phyloP scores from a whole-genome alignment of 345 rosid genomes.

The Kandelia obovata region DNA sequence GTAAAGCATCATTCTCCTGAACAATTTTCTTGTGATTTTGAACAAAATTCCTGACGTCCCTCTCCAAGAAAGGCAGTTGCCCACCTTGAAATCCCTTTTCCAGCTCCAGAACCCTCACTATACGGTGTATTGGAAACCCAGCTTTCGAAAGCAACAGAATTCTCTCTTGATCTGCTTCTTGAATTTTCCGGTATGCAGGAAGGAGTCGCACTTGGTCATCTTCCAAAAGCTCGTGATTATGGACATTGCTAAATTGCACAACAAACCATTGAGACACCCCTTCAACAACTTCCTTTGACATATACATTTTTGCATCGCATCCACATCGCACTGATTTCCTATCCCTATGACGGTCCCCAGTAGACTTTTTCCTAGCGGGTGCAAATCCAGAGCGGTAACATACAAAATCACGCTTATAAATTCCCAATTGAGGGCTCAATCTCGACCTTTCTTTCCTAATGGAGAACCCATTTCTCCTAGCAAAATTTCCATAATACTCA shows the following conservation, averaged over 20 bases:
- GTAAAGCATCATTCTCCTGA: constrained; percentile 80
- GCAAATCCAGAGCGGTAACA: constrained; percentile 93
- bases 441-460: constrained; percentile 89
- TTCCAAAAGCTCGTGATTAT: constrained; percentile 87
- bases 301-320: constrained; percentile 83
- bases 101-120: constrained; percentile 76
- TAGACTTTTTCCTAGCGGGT: constrained; percentile 81
- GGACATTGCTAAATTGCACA: constrained; percentile 90
- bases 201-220: constrained; percentile 94
- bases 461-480: constrained; percentile 83
- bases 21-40: constrained; percentile 76
- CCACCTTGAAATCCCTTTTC: constrained; percentile 88
- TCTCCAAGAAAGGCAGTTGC: constrained; percentile 81
- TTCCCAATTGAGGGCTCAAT: constrained; percentile 77
- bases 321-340: constrained; percentile 91
- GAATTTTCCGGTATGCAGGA: constrained; percentile 92
- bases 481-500: constrained; percentile 75
- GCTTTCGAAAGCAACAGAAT: constrained; percentile 86
- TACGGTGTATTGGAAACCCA: constrained; percentile 85
- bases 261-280: constrained; percentile 75
- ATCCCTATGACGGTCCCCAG: constrained; percentile 85
- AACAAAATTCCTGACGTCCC: constrained; percentile 88
- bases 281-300: constrained; percentile 67
- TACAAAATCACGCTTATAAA: constrained; percentile 87
- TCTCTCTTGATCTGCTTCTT: constrained; percentile 78